Conservation (phyloP, 768 basidiomycete species). For the Suillus subaureus region DNA sequence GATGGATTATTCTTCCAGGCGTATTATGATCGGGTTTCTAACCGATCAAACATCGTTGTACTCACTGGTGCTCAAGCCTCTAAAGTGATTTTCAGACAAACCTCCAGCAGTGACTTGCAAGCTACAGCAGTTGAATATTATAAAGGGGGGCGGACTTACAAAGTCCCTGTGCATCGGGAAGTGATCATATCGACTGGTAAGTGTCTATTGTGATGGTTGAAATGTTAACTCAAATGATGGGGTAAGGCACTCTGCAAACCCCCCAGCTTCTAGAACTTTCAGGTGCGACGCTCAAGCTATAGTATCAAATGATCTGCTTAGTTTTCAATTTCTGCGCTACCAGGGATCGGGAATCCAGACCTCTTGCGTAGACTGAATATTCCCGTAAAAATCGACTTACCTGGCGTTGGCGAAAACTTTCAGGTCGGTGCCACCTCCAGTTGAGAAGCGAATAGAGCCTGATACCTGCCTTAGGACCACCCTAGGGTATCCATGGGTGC, state of each 20-base stretch:
- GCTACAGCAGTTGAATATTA: slow-evolving; percentile 27
- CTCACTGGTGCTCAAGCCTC: slow-evolving; percentile 29
- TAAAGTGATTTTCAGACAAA: slow-evolving; percentile 20
- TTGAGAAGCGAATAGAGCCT: not conserved
- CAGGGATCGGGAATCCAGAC: slow-evolving; percentile 18
- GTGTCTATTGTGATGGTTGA: slow-evolving; percentile 3
- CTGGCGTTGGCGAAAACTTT: slow-evolving; percentile 40
- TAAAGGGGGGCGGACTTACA: slow-evolving; percentile 19
- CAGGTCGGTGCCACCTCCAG: slow-evolving; percentile 16
- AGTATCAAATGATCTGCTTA: too few relatives aligned
- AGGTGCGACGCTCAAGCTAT: slow-evolving; percentile 10
- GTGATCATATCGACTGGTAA: slow-evolving; percentile 23
- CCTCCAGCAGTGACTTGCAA: slow-evolving; percentile 3
- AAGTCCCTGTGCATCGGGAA: slow-evolving; percentile 18
- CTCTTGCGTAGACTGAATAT: slow-evolving; percentile 21
- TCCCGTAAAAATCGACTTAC: slow-evolving; percentile 33
- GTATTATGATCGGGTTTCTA: slow-evolving; percentile 21
- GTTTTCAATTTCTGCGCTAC: not conserved
- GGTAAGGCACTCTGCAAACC: slow-evolving; percentile 31
- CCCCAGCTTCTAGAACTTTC: slow-evolving; percentile 40
- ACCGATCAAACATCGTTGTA: slow-evolving; percentile 24
- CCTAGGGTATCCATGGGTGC: slow-evolving; percentile 17
- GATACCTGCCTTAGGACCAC: slow-evolving; percentile 16
- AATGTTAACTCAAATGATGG: not conserved
- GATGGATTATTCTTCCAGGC: slow-evolving; percentile 9